A percentile compares a stretch with the other conserved stretches of the same genome.
Conservation (phyloP, 306 rosid species). For the Prunus fruticosa region DNA sequence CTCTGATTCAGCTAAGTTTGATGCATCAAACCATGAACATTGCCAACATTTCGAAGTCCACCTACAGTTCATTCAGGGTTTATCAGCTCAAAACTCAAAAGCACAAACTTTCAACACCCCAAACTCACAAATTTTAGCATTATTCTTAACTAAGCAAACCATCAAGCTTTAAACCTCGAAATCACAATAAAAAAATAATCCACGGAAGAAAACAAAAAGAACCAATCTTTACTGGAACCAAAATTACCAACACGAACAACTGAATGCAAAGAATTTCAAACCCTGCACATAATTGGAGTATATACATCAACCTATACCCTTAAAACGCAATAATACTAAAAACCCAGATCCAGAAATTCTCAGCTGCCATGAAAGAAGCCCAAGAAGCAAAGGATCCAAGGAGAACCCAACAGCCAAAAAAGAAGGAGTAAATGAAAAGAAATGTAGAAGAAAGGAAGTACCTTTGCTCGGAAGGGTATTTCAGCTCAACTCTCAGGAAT, state of each 20-base stretch:
- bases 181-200: neutral
- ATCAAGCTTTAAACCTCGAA: neutral
- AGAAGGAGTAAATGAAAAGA: neutral
- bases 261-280: neutral
- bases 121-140: conserved; percentile 12
- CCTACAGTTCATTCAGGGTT: conserved; percentile 9
- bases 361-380: neutral
- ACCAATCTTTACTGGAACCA: neutral
- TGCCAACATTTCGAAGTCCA: conserved; percentile 17
- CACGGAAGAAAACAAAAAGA: neutral
- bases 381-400: neutral
- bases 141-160: neutral
- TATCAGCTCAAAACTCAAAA: conserved; percentile 4
- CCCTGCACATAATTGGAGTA: conserved; percentile 20
- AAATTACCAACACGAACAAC: neutral
- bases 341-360: conserved; percentile 31
- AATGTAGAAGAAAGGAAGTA: conserved; percentile 20
- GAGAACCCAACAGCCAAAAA: conserved; percentile 11
- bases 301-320: neutral
- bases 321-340: conserved; percentile 15
- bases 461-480: conserved; percentile 35
- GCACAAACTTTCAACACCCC: neutral
- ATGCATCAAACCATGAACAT: conserved; percentile 11
- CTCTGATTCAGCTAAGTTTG: conserved; percentile 29
- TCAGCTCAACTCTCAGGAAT: neutral